These are phyloP conservation scores for Ilyonectria robusta DNA, from an alignment of 2,329 filamentous ascomycete genomes.

Conservation along the genomic window DNA sequence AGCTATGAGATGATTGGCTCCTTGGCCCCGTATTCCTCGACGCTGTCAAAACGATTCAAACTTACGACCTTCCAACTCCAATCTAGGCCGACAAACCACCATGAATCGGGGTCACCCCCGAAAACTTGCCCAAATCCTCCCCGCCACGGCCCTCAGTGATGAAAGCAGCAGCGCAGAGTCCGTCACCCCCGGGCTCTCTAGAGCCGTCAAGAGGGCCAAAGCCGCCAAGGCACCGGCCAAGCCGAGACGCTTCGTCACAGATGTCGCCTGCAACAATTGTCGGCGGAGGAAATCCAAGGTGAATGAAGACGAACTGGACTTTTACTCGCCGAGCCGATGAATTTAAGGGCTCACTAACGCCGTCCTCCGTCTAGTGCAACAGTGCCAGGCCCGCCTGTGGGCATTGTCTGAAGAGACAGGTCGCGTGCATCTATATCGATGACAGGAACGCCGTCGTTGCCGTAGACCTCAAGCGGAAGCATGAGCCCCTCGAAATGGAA, in stretches of 20 bases:
- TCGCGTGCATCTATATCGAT: slow-evolving; percentile 1
- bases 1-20: neutral
- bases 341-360: neutral
- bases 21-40: neutral
- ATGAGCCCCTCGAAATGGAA: neutral
- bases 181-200: neutral
- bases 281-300: slow-evolving; percentile 9
- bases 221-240: neutral
- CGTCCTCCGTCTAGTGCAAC: neutral
- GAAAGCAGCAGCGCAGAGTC: neutral
- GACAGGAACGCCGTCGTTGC: neutral
- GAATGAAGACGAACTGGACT: neutral
- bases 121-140: neutral
- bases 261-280: slow-evolving; percentile 3
- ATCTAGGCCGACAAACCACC: neutral
- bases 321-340: neutral
- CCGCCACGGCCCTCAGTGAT: neutral
- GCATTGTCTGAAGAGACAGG: slow-evolving; percentile 1
- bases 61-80: neutral
- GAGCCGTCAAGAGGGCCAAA: neutral
- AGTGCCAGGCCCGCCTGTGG: neutral
- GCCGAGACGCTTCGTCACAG: neutral
- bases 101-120: neutral
- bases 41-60: no score
- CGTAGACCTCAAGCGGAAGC: neutral